These are phyloP conservation scores for Geotrichum klebahnii DNA, from an alignment of 1,139 yeast species.

Conservation along the genomic window DNA sequence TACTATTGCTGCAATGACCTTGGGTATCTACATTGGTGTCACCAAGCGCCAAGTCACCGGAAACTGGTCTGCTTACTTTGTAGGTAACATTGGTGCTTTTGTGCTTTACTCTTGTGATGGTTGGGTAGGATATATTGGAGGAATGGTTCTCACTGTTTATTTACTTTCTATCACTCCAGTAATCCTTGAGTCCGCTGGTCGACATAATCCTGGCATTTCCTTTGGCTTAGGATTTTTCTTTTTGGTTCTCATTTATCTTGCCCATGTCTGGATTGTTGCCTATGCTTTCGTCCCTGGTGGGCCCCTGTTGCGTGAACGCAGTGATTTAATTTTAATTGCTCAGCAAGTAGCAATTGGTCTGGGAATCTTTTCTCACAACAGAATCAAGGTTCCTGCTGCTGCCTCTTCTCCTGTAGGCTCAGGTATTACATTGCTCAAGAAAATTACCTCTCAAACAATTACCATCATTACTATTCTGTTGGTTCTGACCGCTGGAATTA, in stretches of 20 bases:
- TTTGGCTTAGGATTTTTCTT: slow-evolving; percentile 56
- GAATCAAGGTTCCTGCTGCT: slow-evolving; percentile 25
- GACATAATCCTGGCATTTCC: slow-evolving; percentile 55
- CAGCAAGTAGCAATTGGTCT: slow-evolving; percentile 48
- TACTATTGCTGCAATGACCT: slow-evolving; percentile 55
- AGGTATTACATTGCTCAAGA: slow-evolving; percentile 28
- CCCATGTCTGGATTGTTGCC: slow-evolving; percentile 95
- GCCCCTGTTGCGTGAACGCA: slow-evolving; percentile 76
- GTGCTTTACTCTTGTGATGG: slow-evolving; percentile 53
- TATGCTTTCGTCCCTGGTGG: slow-evolving; percentile 98
- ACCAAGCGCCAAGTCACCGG: slow-evolving; percentile 31
- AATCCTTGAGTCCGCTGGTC: slow-evolving; percentile 54
- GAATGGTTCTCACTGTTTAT: slow-evolving; percentile 60
- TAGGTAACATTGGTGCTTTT: slow-evolving; percentile 43
- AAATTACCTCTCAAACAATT: slow-evolving; percentile 32
- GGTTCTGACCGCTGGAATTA: slow-evolving; percentile 42
- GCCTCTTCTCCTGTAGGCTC: slow-evolving; percentile 25
- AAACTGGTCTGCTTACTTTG: slow-evolving; percentile 32
- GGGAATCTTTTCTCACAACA: slow-evolving; percentile 34
- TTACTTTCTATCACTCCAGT: slow-evolving; percentile 61
- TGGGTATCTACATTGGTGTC: slow-evolving; percentile 54
- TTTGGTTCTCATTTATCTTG: slow-evolving; percentile 56
- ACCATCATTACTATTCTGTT: slow-evolving; percentile 32
- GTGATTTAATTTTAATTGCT: slow-evolving; percentile 61
- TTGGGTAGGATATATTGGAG: slow-evolving; percentile 85